These are phyloP conservation scores for Schizosaccharomyces japonicus DNA, from an alignment of 805 yeast species.

Conservation along the genomic window DNA sequence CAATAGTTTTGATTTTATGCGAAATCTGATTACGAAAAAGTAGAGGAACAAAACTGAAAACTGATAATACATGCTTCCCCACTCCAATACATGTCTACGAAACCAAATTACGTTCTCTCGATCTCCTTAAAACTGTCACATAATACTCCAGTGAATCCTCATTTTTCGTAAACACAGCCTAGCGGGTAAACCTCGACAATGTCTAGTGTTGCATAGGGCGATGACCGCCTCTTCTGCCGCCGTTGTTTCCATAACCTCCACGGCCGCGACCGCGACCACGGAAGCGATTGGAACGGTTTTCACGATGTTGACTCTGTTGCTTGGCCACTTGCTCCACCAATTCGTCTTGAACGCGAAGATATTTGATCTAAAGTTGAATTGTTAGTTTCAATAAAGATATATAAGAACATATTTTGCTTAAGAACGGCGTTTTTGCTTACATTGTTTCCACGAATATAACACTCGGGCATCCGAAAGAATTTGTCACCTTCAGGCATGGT, in stretches of 20 bases:
- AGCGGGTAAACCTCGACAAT: no score
- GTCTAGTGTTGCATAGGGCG: no score
- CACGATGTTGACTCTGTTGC: conserved; percentile 3
- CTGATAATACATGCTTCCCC: no score
- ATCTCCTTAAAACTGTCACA: no score
- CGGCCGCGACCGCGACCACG: conserved; percentile 4
- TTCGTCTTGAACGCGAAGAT: conserved; percentile 20
- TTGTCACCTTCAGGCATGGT: conserved; percentile 35
- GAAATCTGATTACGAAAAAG: conserved; percentile 55
- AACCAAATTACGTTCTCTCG: no score
- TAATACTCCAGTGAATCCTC: no score
- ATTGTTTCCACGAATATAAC: conserved; percentile 67
- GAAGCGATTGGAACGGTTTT: not conserved
- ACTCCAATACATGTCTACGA: no score
- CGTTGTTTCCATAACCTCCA: conserved; percentile 1
- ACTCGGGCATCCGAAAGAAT: conserved; percentile 41
- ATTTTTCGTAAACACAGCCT: no score
- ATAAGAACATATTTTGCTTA: conserved; percentile 4
- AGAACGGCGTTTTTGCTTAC: conserved; percentile 17
- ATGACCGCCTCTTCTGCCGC: not conserved
- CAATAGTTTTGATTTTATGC: conserved; percentile 84
- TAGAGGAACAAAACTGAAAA: no score
- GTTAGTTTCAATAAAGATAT: conserved; percentile 10
- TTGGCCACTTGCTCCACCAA: conserved; percentile 4
- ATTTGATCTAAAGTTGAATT: conserved; percentile 16